phyloP scores from a whole-genome alignment of 1,139 yeast genomes.

The Wickerhamomyces sp. region DNA sequence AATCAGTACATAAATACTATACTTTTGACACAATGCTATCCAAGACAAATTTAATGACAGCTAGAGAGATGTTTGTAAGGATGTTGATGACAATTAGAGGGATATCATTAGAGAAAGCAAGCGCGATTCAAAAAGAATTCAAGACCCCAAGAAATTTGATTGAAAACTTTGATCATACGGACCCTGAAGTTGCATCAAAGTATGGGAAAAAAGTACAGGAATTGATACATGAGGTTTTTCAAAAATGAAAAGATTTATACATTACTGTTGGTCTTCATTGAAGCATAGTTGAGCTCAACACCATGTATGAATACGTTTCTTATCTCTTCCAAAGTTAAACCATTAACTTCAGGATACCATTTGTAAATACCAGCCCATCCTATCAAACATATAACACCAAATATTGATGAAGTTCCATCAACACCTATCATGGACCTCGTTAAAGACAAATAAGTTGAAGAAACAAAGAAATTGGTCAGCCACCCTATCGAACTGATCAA shows the following conservation, averaged over 20 bases:
- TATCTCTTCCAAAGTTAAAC: conserved; percentile 40
- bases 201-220: conserved; percentile 21
- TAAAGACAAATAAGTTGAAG: conserved; percentile 35
- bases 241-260: conserved; percentile 1
- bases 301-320: conserved; percentile 36
- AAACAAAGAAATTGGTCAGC: conserved; percentile 37
- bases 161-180: conserved; percentile 21
- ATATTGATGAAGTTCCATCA: conserved; percentile 33
- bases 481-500: conserved; percentile 41
- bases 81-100: conserved; percentile 82
- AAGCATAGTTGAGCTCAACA: conserved; percentile 30
- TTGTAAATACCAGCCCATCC: conserved; percentile 38
- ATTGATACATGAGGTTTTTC: conserved; percentile 6
- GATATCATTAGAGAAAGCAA: conserved; percentile 78
- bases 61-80: conserved; percentile 68
- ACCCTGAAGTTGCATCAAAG: conserved; percentile 10
- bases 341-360: conserved; percentile 45
- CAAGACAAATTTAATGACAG: conserved; percentile 66
- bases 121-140: conserved; percentile 61
- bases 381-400: conserved; percentile 31
- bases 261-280: not conserved
- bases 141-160: conserved; percentile 58
- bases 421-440: conserved; percentile 27
- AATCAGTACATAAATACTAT: conserved; percentile 59
- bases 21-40: conserved; percentile 67